Evolutionary conservation across 2,329 filamentous ascomycete species (phyloP).

Genomic region (Penicillium nordicum): DNA sequence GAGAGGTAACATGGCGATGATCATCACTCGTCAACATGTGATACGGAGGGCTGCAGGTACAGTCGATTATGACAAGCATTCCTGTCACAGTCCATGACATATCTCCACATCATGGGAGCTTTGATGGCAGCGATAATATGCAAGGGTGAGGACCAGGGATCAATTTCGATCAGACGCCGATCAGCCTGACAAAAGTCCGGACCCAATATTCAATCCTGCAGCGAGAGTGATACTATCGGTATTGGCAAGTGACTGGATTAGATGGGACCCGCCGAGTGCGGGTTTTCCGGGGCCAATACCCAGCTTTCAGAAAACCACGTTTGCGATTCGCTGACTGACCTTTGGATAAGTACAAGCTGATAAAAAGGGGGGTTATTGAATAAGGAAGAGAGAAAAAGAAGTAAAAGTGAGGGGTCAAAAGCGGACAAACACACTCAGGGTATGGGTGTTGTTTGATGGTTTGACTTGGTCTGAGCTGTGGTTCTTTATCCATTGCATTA

Average conservation of each 20-base stretch:
- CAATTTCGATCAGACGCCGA: neutral
- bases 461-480: neutral
- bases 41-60: conserved; percentile 12
- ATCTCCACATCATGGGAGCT: conserved; percentile 6
- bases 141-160: conserved; percentile 14
- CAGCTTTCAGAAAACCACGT: neutral
- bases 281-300: neutral
- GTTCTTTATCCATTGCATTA: neutral
- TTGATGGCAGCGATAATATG: conserved; percentile 17
- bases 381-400: neutral
- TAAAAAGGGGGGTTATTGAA: neutral
- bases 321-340: neutral
- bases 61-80: conserved; percentile 18
- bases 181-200: neutral
- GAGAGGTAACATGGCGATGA: neutral
- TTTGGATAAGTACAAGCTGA: neutral
- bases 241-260: neutral
- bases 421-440: neutral
- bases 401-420: neutral
- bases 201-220: neutral
- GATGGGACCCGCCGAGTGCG: neutral
- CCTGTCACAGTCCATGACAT: conserved; percentile 4
- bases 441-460: neutral
- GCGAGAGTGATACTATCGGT: neutral
- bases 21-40: conserved; percentile 1